Base-by-base conservation (phyloP, 208 protist species). In the Trypanosoma platydactyli region DNA sequence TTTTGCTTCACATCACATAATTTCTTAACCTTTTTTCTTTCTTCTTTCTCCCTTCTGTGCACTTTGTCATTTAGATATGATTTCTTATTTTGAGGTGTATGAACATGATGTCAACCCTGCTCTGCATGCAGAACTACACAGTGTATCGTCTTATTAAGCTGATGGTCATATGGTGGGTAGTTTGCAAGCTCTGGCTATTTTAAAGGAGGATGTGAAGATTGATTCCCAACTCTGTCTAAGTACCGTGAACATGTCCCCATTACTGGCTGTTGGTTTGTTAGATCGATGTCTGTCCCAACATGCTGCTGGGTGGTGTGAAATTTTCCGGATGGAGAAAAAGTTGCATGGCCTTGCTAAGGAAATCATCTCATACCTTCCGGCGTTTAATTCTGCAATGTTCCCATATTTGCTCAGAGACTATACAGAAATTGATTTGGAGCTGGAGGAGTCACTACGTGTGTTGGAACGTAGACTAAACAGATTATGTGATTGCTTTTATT, bases 71-170 rank as follows among this genome's bases (percentile, higher is more conserved):
- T 42, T 27, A 44, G 46, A 41, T 22, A 71, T 71, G 64, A 15
- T 63, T 71, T n/a, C 54, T 33, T 4, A 5, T 40, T 52, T 57
- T 41, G 64, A 71, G 35, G 55, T 48, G 22, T 64, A 63, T 57
- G 64, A 56, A 71, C 53, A 46, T 29, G 45, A 16, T 30, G 22
- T 49, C 57, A 20, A 49, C 24, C 20, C 48, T 38, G 0, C n/a
- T 54, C 16, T 24, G 9, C 18, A 51, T 25, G 13, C 54, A 45
- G 40, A 38, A 30, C 12, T 0, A 6, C 6, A 1, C 12, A 45
- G 46, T 25, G 30, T 64, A n/a, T 46, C 53, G 20, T 48, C 24
- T 44, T 71, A 56, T 30, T 38, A 64, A 30, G 55, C 35, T 15
- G 64, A 71, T 38, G 55, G 55, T 16, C 51, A n/a, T 59, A 55